Conservation (phyloP, 23 red algal species). For the Gracilaria gracilis region DNA sequence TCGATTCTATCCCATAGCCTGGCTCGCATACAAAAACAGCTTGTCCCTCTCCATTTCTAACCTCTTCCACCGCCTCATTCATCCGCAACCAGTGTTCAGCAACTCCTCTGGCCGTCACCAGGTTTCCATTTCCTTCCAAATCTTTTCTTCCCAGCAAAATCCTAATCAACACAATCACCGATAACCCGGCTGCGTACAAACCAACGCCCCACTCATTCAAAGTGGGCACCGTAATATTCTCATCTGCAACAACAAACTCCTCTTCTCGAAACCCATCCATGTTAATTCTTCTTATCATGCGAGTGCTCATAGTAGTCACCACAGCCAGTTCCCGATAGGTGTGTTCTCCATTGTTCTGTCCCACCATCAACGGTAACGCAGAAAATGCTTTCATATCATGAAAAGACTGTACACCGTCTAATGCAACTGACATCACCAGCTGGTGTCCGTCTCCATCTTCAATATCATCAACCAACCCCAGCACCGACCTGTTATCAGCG, state of each 20-base stretch:
- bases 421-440: not conserved
- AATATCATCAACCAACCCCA: not conserved
- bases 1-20: too few relatives aligned
- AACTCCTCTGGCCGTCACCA: not conserved
- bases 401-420: not conserved
- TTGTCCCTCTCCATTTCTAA: not conserved
- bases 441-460: not conserved
- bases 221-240: not conserved
- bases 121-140: not conserved
- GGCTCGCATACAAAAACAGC: not conserved
- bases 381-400: not conserved
- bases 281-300: not conserved
- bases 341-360: not conserved
- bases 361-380: not conserved
- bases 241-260: not conserved
- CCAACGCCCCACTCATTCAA: not conserved
- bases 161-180: not conserved
- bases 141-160: not conserved
- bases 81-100: not conserved
- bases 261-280: not conserved
- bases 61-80: not conserved
- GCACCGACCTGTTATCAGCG: not conserved
- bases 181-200: not conserved
- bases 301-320: not conserved
- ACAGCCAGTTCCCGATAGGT: not conserved